These are phyloP conservation scores for Grifola frondosa DNA, from an alignment of 1,284 basidiomycete species.

Conservation along the genomic window DNA sequence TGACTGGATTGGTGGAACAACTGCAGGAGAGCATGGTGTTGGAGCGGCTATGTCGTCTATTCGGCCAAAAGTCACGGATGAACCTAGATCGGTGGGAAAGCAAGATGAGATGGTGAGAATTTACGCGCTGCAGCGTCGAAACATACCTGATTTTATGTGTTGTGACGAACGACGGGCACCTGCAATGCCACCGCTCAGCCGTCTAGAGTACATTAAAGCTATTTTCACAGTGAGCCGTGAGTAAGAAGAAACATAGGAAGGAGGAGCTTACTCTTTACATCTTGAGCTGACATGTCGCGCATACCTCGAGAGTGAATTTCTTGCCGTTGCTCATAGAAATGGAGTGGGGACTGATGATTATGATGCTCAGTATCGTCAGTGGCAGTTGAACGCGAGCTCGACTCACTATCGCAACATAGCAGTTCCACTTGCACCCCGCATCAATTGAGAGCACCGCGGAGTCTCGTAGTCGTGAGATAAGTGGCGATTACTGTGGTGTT, in stretches of 20 bases:
- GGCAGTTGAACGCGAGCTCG: too few relatives aligned
- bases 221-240: too few relatives aligned
- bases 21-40: constrained; percentile 68
- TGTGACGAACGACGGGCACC: constrained; percentile 29
- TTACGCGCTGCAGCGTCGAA: constrained; percentile 3
- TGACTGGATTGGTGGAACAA: constrained; percentile 60
- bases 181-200: constrained; percentile 76
- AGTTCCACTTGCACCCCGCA: constrained; percentile 87
- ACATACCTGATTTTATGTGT: constrained; percentile 63
- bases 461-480: constrained; percentile 42
- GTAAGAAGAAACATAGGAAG: too few relatives aligned
- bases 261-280: constrained; percentile 75
- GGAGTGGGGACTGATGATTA: constrained; percentile 57
- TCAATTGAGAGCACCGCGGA: constrained; percentile 79
- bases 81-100: too few relatives aligned
- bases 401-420: constrained; percentile 73
- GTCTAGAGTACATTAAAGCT: too few relatives aligned
- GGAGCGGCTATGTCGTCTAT: constrained; percentile 71
- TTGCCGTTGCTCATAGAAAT: constrained; percentile 89
- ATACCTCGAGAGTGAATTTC: constrained; percentile 77
- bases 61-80: constrained; percentile 79
- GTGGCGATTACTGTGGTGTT: constrained; percentile 50
- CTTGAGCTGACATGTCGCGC: constrained; percentile 77
- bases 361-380: too few relatives aligned
- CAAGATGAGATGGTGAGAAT: constrained; percentile 17